Evolutionary conservation across 73 alveolate genomes (phyloP), one percentile per base, ranked within the genome.

Genomic region (Diophrys sp.): DNA sequence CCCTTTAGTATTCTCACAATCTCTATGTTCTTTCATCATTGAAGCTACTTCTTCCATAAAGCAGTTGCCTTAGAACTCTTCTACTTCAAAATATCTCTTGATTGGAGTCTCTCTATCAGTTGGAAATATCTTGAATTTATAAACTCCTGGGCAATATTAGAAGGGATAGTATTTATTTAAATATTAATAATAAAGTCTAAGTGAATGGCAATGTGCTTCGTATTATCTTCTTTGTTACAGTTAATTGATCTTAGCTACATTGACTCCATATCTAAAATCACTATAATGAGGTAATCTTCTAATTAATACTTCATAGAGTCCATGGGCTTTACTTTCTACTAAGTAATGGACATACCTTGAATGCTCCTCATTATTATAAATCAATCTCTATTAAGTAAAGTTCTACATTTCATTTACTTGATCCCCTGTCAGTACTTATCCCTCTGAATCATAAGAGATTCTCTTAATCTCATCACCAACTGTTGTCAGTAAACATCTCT

Each of bases 31-130:
- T 56, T 73, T 56, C 70, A 71, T 74, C 82, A 71, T 62, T 8
- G 23, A 32, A 27, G 80, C 57, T 18, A 82, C n/a, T 30, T 75
- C 90, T 27, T 74, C 81, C 1, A 82, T 82, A 62, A 82, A 82
- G 71, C 33, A 2, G n/a, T 66, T 57, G n/a, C 90, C 90, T 84
- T 74, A 74, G 29, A 72, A 74, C 54, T 82, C 90, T 56, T 82
- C 90, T 0, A 70, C 81, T 74, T 82, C 90, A 75, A 29, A 75
- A 1, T 56, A 67, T 31, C 90, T 73, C 32, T 74, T 70, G 1
- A 82, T n/a, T 33, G 31, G 55, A 8, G 2, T 44, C 30, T 62
- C 57, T 0, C 75, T 54, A 25, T 24, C 33, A 2, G 67, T 23
- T 1, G 90, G 85, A 72, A 74, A 29, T 74, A 67, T 54, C 56